These are phyloP conservation scores for Penicillium nordicum DNA, from an alignment of 2,329 filamentous ascomycete species.

Conservation along the genomic window DNA sequence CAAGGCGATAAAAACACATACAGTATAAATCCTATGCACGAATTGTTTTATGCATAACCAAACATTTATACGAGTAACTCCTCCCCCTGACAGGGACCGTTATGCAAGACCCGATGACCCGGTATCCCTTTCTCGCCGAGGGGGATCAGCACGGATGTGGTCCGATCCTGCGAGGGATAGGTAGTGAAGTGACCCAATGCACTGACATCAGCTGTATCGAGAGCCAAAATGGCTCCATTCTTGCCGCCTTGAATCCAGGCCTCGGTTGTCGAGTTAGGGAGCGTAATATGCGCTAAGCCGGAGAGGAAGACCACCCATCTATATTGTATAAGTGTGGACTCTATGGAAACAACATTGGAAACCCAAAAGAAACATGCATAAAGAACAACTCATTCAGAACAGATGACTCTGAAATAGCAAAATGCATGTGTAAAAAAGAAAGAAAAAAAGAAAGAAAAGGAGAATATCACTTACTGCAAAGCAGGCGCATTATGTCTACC, in stretches of 20 bases:
- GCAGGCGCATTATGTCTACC: slow-evolving; percentile 44
- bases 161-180: slow-evolving; percentile 41
- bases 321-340: slow-evolving; percentile 1
- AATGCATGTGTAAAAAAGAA: not conserved
- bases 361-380: not conserved
- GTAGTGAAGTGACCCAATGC: slow-evolving; percentile 41
- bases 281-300: slow-evolving; percentile 42
- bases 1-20: not conserved
- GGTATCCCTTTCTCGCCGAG: slow-evolving; percentile 35
- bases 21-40: not conserved
- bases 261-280: slow-evolving; percentile 39
- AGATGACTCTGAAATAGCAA: not conserved
- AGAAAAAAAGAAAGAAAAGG: too few relatives aligned
- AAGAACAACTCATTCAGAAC: not conserved
- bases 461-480: slow-evolving; percentile 36
- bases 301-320: slow-evolving; percentile 41
- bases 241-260: slow-evolving; percentile 42
- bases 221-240: slow-evolving; percentile 43
- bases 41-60: not conserved
- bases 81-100: slow-evolving; percentile 36
- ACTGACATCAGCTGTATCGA: slow-evolving; percentile 44
- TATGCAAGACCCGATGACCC: slow-evolving; percentile 41
- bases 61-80: slow-evolving; percentile 10
- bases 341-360: not conserved
- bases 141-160: slow-evolving; percentile 40